A percentile compares a stretch with the other conserved stretches of the same genome.
Conservation (phyloP, 345 rosid species). For the Capsella bursapastoris region DNA sequence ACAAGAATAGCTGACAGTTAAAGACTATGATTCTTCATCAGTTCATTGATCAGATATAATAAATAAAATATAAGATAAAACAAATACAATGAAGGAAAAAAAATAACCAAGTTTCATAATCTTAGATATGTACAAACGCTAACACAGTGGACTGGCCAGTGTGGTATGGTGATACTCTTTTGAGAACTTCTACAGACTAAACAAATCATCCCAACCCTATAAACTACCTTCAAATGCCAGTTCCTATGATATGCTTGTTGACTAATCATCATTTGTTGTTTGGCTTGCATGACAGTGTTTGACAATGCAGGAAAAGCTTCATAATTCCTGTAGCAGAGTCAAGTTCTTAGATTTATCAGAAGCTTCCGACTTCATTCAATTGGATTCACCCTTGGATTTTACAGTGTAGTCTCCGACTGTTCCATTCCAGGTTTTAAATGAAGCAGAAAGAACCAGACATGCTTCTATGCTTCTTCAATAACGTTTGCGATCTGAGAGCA, state of each 20-base stretch:
- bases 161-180: conserved; percentile 23
- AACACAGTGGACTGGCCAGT: conserved; percentile 21
- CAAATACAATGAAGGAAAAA: conserved; percentile 27
- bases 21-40: conserved; percentile 26
- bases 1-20: neutral
- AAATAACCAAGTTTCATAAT: neutral
- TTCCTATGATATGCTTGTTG: conserved; percentile 4
- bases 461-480: neutral
- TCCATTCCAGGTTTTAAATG: neutral
- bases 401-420: conserved; percentile 1
- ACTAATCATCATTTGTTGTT: neutral
- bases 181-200: conserved; percentile 20
- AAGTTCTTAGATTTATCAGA: neutral
- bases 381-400: neutral
- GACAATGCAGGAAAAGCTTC: conserved; percentile 5
- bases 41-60: neutral
- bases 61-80: conserved; percentile 1
- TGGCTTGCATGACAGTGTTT: neutral
- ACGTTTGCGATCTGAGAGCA: neutral
- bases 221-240: conserved; percentile 14
- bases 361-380: conserved; percentile 20
- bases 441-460: conserved; percentile 11
- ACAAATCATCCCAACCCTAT: conserved; percentile 10
- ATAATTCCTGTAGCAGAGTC: neutral
- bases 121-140: conserved; percentile 30